Conservation (phyloP, 2,329 filamentous ascomycete genomes). For the Simplicillium aogashimaense region DNA sequence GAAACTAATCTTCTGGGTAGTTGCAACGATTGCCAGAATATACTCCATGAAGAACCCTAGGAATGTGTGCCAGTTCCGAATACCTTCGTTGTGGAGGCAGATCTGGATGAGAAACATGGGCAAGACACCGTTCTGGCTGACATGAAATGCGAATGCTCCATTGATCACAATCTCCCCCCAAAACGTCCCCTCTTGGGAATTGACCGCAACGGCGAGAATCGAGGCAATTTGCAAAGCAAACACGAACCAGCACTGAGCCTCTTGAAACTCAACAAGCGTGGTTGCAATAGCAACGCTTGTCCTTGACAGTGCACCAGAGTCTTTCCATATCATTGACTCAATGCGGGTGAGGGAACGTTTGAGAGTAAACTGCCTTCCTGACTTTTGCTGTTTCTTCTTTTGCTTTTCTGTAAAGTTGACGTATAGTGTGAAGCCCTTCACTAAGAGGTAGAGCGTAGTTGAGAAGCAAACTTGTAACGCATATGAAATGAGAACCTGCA, state of each 20-base stretch:
- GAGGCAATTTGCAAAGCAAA: constrained; percentile 29
- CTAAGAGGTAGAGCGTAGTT: constrained; percentile 19
- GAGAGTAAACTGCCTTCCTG: constrained; percentile 12
- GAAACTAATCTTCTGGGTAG: constrained; percentile 24
- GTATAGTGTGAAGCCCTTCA: constrained; percentile 25
- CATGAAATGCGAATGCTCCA: constrained; percentile 24
- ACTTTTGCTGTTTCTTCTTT: constrained; percentile 8
- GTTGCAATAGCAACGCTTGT: constrained; percentile 28
- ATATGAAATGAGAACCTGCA: constrained; percentile 27
- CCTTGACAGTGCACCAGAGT: constrained; percentile 23
- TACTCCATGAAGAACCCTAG: constrained; percentile 28
- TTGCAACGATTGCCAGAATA: constrained; percentile 24
- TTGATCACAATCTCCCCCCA: constrained; percentile 29
- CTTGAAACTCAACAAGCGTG: constrained; percentile 29
- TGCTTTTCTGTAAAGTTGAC: constrained; percentile 20
- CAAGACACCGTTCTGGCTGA: constrained; percentile 25
- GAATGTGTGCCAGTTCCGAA: constrained; percentile 29
- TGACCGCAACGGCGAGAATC: constrained; percentile 28
- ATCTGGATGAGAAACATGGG: constrained; percentile 27
- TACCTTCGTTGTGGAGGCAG: constrained; percentile 27
- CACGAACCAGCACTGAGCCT: constrained; percentile 28
- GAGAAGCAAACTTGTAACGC: constrained; percentile 26
- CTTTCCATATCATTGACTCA: constrained; percentile 25
- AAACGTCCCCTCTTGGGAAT: constrained; percentile 27
- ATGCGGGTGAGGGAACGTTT: constrained; percentile 22